Conservation (phyloP, 139 green algal genomes). For the Chlamydomonas sp. region DNA sequence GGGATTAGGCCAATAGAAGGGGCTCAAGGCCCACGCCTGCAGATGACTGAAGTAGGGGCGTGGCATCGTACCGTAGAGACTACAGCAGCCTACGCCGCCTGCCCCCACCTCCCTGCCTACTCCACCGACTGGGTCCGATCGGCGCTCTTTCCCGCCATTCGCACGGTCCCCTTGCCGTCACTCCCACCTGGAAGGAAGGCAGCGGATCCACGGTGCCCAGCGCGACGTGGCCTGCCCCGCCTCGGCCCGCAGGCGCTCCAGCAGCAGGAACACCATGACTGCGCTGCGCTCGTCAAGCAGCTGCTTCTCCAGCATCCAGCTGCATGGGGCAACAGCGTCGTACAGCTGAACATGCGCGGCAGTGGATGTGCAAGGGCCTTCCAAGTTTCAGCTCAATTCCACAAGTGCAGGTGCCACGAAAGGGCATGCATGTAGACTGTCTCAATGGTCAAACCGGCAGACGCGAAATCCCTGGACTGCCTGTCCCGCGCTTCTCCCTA, state of each 20-base stretch:
- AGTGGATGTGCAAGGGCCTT: background rate
- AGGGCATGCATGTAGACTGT: background rate
- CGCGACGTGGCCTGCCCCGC: background rate
- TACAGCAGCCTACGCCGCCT: too few species aligned
- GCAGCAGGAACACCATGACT: constrained; percentile 71
- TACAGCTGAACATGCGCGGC: background rate
- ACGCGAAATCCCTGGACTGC: too few species aligned
- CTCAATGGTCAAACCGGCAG: background rate
- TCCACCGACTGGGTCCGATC: too few species aligned
- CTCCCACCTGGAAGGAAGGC: constrained; percentile 44
- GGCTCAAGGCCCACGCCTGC: too few species aligned
- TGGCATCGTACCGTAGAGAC: too few species aligned
- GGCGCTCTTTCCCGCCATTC: background rate
- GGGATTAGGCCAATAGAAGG: too few species aligned
- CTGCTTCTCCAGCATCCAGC: constrained; percentile 56
- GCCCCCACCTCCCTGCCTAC: too few species aligned
- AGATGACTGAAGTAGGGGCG: too few species aligned
- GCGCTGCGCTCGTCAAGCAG: constrained; percentile 66
- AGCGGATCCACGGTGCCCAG: constrained; percentile 42
- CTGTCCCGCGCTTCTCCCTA: background rate
- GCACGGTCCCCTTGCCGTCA: background rate
- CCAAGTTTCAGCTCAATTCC: background rate
- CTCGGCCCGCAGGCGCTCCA: constrained; percentile 61
- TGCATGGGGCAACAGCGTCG: background rate
- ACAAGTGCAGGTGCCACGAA: background rate